Conservation (phyloP, 805 yeast genomes). For the Danielia reshetovae region DNA sequence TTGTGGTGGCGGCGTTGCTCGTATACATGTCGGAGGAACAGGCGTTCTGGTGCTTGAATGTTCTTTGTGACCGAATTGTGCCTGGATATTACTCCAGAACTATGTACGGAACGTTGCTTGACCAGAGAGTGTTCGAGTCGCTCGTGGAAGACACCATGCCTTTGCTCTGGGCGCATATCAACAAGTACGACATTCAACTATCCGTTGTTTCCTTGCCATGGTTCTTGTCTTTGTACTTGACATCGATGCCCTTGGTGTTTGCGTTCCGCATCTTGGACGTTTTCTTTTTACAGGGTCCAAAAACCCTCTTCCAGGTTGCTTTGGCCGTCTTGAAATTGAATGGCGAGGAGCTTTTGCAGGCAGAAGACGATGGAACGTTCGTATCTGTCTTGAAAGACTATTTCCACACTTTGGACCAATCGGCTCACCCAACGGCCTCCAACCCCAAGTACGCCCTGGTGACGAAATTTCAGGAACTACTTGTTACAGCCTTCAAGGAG, state of each 20-base stretch:
- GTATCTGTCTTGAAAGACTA: conserved; percentile 80
- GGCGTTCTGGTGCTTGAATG: conserved; percentile 88
- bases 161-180: conserved; percentile 76
- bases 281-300: conserved; percentile 85
- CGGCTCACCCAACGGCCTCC: conserved; percentile 70
- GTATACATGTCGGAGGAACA: conserved; percentile 94
- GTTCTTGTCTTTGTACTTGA: conserved; percentile 87
- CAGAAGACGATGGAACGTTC: conserved; percentile 90
- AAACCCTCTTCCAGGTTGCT: conserved; percentile 87
- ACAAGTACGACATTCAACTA: conserved; percentile 77
- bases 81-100: conserved; percentile 97
- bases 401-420: conserved; percentile 70
- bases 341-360: conserved; percentile 74
- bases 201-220: conserved; percentile 94
- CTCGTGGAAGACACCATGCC: conserved; percentile 91
- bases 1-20: conserved; percentile 73
- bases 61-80: conserved; percentile 75
- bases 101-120: conserved; percentile 94
- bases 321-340: conserved; percentile 85
- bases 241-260: conserved; percentile 90
- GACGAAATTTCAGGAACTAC: conserved; percentile 82
- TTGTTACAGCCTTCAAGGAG: conserved; percentile 91
- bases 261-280: conserved; percentile 91
- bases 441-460: conserved; percentile 61
- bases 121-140: conserved; percentile 89